phyloP scores from a whole-genome alignment of 2,329 filamentous ascomycete species.

The Elsinoe arachidis region DNA sequence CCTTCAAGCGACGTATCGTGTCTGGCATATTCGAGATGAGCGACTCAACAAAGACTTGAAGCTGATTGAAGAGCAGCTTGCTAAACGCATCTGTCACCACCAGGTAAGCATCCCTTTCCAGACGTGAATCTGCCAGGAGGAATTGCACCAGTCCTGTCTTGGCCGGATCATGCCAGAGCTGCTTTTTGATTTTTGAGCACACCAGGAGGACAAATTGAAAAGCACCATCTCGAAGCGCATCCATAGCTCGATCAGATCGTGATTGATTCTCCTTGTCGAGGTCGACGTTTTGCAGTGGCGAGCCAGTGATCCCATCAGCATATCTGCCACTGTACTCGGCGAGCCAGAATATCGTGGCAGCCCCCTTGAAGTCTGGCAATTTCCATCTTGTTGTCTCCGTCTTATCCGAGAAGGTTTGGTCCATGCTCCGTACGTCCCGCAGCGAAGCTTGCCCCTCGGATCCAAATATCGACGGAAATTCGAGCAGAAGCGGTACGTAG shows the following conservation, averaged over 20 bases:
- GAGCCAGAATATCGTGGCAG: conserved; percentile 76
- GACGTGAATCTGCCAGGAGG: conserved; percentile 69
- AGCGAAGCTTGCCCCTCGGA: conserved; percentile 65
- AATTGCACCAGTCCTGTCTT: conserved; percentile 73
- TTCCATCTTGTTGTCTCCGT: conserved; percentile 63
- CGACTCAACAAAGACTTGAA: conserved; percentile 81
- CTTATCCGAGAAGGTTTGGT: conserved; percentile 57
- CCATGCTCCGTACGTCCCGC: conserved; percentile 60
- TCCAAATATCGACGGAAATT: conserved; percentile 68
- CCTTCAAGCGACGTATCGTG: conserved; percentile 73
- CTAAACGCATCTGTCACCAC: conserved; percentile 66
- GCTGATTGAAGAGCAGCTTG: conserved; percentile 62
- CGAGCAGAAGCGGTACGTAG: conserved; percentile 69
- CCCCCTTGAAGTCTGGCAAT: conserved; percentile 67
- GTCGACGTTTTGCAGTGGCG: conserved; percentile 53
- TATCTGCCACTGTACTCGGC: conserved; percentile 90
- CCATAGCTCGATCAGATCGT: conserved; percentile 61
- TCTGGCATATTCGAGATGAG: conserved; percentile 96
- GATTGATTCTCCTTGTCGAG: conserved; percentile 58
- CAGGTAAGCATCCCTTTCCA: conserved; percentile 53
- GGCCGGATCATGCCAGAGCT: conserved; percentile 81
- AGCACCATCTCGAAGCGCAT: conserved; percentile 59
- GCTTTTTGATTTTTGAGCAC: conserved; percentile 68
- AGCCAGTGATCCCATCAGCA: conserved; percentile 58
- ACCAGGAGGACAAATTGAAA: conserved; percentile 86